Evolutionary conservation across 257 asterid genomes (phyloP).

Genomic region (Primulina huaijiensis): DNA sequence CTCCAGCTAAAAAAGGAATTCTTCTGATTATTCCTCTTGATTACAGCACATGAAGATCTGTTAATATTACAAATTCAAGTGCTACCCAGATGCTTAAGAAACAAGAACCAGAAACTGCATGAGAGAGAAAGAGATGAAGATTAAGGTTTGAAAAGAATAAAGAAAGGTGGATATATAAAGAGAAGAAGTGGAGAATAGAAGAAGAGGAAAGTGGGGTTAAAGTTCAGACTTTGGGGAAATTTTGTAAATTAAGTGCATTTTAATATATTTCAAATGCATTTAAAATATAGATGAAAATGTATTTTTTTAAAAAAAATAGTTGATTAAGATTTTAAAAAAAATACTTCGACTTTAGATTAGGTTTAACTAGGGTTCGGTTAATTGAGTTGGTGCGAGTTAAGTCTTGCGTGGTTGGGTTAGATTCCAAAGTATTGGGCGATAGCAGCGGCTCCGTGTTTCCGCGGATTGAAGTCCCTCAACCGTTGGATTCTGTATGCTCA

Average conservation of each 20-base stretch:
- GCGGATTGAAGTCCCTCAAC: slow-evolving; percentile 41
- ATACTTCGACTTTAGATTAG: neutral
- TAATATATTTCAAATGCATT: no score
- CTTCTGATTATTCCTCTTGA: neutral
- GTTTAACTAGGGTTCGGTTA: slow-evolving; percentile 31
- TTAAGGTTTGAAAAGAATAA: slow-evolving; percentile 19
- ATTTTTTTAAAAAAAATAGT: no score
- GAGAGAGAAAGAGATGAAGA: neutral
- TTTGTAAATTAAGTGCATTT: no score
- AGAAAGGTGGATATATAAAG: slow-evolving; percentile 32
- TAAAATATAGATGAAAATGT: no score
- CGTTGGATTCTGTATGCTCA: slow-evolving; percentile 1
- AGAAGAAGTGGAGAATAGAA: slow-evolving; percentile 19
- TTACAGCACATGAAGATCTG: slow-evolving; percentile 22
- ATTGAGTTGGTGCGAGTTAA: neutral
- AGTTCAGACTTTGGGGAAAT: neutral
- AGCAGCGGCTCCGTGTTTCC: slow-evolving; percentile 62
- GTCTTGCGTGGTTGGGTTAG: slow-evolving; percentile 5
- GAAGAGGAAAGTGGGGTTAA: slow-evolving; percentile 27
- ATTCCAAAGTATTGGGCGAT: slow-evolving; percentile 54
- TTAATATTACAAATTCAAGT: neutral
- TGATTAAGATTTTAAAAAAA: no score
- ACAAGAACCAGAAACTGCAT: neutral
- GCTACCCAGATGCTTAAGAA: neutral
- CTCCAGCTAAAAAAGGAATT: neutral